phyloP scores from a whole-genome alignment of 2,329 filamentous ascomycete species.

The Tolypocladium paradoxum region DNA sequence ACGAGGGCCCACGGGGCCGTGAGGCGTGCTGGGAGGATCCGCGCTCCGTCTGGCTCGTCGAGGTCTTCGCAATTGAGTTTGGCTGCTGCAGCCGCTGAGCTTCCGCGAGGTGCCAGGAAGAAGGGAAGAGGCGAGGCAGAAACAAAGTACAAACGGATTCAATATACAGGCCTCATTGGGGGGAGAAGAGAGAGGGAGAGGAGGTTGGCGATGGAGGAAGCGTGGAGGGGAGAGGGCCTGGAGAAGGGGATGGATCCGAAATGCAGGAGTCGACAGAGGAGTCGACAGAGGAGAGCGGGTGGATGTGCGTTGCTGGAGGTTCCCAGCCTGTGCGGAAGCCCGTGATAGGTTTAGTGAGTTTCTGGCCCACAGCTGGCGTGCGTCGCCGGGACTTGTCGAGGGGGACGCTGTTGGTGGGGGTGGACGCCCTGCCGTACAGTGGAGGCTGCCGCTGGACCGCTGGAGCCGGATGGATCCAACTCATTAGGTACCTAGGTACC shows the following conservation, averaged over 20 bases:
- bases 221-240: conserved; percentile 13
- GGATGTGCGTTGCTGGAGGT: background rate
- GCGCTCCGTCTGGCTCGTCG: background rate
- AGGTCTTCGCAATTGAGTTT: background rate
- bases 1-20: background rate
- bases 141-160: conserved; percentile 19
- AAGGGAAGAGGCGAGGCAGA: conserved; percentile 12
- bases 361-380: background rate
- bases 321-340: background rate
- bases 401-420: background rate
- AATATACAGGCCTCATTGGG: conserved; percentile 27
- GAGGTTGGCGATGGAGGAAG: conserved; percentile 11
- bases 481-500: too few species aligned
- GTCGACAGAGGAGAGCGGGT: background rate
- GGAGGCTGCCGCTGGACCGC: background rate
- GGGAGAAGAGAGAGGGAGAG: conserved; percentile 5
- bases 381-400: background rate
- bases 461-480: too few species aligned
- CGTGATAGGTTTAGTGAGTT: background rate
- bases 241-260: conserved; percentile 11
- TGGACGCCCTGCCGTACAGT: background rate
- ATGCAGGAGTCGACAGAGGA: background rate
- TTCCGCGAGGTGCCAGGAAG: background rate
- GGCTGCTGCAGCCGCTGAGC: background rate
- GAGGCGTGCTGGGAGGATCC: background rate